Evolutionary conservation across 768 basidiomycete species (phyloP), one percentile per base, ranked within the genome.

Genomic region (Agaricus blazei): DNA sequence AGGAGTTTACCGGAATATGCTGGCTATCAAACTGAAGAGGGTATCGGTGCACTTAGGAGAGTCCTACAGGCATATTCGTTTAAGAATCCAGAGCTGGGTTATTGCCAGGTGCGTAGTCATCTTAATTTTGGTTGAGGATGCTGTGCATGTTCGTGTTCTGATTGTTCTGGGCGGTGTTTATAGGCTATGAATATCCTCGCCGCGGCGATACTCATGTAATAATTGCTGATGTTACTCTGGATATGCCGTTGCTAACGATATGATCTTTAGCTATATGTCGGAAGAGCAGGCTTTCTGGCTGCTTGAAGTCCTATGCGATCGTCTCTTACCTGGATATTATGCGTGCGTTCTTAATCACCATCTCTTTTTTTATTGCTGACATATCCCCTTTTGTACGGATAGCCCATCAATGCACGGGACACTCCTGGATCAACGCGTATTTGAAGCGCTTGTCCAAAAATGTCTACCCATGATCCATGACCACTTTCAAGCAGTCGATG

Each of bases 211-310:
- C 75, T 96, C 50, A 93, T 95, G 92, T 93, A 63, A 60, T 82
- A 67, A 19, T 23, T 0, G 11, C 23, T 45, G 3, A 24, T 14
- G 50, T 7, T 45, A 44, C 8, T 38, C 15, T 2, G 7, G 46
- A 12, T 38, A 41, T 31, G 46, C 19, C 11, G 37, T 49, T 7
- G 23, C 43, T 41, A 48, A 28, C 48, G 40, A 48, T 7, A 60
- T 68, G 42, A 64, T 50, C 28, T 19, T 9, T 62, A 98, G 95
- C 59, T 99, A 98, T 68, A 93, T 97, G 93, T 96, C 93, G 2
- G 97, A 99, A 70, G 97, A 98, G 62, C 96, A 98, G 68, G 87
- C 95, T 9, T 99, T 99, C 68, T 98, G 95, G 95, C 76, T 98
- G 5, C 78, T 99, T 5, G 91, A 95, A 64, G 92, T 98, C 1